Evolutionary conservation across 352 stramenopile genomes (phyloP), one percentile per base, ranked within the genome.

Genomic region (Blastocystis sp.): DNA sequence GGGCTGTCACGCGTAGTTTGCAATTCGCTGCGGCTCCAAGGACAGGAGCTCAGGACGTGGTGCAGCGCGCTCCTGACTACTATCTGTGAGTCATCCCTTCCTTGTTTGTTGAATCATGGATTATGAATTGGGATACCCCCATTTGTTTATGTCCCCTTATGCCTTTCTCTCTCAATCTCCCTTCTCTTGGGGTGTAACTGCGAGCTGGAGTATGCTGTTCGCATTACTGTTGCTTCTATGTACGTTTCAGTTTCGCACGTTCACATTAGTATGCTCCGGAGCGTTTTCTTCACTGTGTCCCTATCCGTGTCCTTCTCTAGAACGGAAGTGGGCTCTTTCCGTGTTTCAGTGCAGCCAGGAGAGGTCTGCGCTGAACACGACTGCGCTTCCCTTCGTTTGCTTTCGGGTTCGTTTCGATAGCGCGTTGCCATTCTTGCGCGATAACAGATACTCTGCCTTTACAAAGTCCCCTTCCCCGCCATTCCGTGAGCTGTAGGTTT

Each of bases 61-160:
- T 91, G 62, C 92, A 92, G 86, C 92, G 92, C 78, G 94, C 92
- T 82, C 93, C 93, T 53, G 92, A 94, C 89, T 96, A 95, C 88
- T 95, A 95, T 89, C 88, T 95, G 90, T 95, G 93, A 76, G 9
- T 62, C 9, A 19, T 34, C 9, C 53, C 21, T 11, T 23, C 14
- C 48, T 56, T 7, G 48, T 14, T 56, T 7, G 5, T 56, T 56
- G 5, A 17, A 17, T 56, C 48, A 56, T 56, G 5, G 5, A 14
- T 17, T 14, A 56, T 17, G 48, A 56, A 56, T 56, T 56, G 48
- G 48, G 48, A 17, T 14, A 0, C 5, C 48, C 48, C 48, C 5
- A 56, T 56, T 56, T 7, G 48, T 34, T 34, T 17, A 56, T 56
- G 48, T 7, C 48, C 48, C 48, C 66, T 28, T 34, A 41, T 61